Base-by-base conservation (phyloP, 108 stramenopile species). In the Pseudonitzschia multiseries region DNA sequence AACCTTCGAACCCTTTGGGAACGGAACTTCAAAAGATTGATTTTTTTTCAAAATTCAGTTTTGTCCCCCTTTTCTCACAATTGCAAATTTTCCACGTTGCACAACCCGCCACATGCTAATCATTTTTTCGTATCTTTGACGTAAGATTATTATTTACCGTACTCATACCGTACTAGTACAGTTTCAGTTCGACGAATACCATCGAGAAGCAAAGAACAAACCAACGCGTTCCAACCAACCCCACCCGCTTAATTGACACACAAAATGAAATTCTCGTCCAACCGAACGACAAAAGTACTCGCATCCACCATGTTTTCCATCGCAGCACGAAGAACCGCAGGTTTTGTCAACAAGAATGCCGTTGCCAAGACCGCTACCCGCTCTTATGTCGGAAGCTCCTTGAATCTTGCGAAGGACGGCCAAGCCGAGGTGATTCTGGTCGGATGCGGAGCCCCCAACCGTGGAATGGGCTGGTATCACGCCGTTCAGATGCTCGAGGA, bases 361-460 rank as follows among this genome's bases (percentile, higher is more conserved):
- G 72, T 56, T 26, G 53, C 60, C 31, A 71, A 66, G 57, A 65
- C 68, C 52, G 48, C 63, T 13, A 69, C 73, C 33, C 76, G 82
- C 53, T 65, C 81, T 46, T 72, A 69, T 46, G 48, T 50, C 57
- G 67, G 69, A 20, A 64, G 73, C 33, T 33, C 75, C 24, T 8
- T 74, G 24, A 53, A 57, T 1, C 51, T 71, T 31, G 84, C 84
- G 33, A 74, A 78, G 77, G 74, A 78, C n/a, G 90, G 90, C 68
- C 93, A 94, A 83, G 93, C 93, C 53, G 90, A 95, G 80, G 94
- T 93, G 17, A 81, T 93, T 60, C 78, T 94, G 15, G 89, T 96
- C 27, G 96, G 96, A 73, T 94, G 96, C 68, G 93, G 93, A 57
- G 83, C 84, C 3, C 92, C 90, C 26, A 88, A 91, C 73, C 79